Conservation (phyloP, 768 basidiomycete species). For the Russula abietina region DNA sequence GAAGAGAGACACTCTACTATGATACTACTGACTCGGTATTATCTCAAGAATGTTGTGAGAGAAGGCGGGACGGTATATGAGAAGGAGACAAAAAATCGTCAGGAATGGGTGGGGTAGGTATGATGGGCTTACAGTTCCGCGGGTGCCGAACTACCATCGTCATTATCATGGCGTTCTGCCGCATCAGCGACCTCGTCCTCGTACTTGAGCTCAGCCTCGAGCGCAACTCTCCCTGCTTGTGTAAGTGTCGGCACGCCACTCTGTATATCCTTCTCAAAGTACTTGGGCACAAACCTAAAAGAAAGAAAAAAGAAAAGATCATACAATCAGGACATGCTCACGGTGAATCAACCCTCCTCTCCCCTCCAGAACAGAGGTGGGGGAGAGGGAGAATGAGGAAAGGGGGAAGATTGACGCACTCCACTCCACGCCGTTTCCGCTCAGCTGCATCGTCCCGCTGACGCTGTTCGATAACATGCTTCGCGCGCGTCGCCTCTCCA, state of each 20-base stretch:
- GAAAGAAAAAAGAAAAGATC: not conserved
- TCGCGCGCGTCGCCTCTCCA: constrained; percentile 85
- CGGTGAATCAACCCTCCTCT: not conserved
- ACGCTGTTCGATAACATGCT: constrained; percentile 86
- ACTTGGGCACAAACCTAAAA: constrained; percentile 61
- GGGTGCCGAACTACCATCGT: not conserved
- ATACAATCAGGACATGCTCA: not conserved
- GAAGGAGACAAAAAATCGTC: not conserved
- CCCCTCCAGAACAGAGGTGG: not conserved
- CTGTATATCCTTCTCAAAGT: constrained; percentile 65
- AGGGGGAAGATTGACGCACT: constrained; percentile 49
- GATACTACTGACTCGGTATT: not conserved
- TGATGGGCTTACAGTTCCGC: not conserved
- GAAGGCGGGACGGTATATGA: not conserved
- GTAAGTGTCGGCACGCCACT: constrained; percentile 67
- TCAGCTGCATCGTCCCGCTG: constrained; percentile 88
- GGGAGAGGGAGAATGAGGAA: not conserved
- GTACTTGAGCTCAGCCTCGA: constrained; percentile 62
- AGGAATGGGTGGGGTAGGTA: not conserved
- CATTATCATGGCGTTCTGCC: not conserved
- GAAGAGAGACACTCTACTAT: not conserved
- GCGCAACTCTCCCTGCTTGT: constrained; percentile 57
- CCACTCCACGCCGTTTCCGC: constrained; percentile 70
- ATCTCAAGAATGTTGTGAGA: constrained; percentile 1
- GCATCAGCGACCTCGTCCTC: constrained; percentile 21